Evolutionary conservation across 2,329 filamentous ascomycete genomes (phyloP).

Genomic region (Colletotrichum melonis): DNA sequence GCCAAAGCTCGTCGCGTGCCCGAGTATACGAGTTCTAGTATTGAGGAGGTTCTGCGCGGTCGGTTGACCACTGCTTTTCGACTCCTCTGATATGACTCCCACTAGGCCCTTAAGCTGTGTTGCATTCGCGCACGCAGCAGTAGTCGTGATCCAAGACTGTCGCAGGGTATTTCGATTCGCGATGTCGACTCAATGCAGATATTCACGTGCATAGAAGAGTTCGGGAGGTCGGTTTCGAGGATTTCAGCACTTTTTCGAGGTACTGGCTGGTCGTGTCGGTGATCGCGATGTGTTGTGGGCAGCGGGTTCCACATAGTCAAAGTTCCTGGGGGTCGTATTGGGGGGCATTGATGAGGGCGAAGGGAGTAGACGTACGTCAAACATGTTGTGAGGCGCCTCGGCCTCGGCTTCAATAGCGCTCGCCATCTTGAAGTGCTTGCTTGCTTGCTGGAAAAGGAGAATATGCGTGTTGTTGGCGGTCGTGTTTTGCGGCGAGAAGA

Average conservation of each 20-base stretch:
- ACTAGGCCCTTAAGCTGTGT: neutral
- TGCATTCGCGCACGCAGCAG: neutral
- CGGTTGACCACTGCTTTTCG: no score
- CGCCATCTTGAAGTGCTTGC: conserved; percentile 2
- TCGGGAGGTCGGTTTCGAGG: neutral
- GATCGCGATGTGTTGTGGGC: neutral
- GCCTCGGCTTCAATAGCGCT: conserved; percentile 34
- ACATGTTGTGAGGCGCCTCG: conserved; percentile 50
- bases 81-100: no score
- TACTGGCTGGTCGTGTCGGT: conserved; percentile 39
- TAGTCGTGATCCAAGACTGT: neutral
- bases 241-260: neutral
- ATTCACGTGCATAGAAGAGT: neutral
- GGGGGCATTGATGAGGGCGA: neutral
- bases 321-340: neutral
- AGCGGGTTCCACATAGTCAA: conserved; percentile 1
- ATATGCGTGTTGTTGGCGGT: neutral
- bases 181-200: neutral
- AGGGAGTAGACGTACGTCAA: conserved; percentile 46
- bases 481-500: neutral
- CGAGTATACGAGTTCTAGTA: neutral
- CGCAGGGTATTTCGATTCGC: neutral
- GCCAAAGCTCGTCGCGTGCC: neutral
- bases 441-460: neutral
- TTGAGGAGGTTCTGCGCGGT: neutral